These are phyloP conservation scores for Aciculoconidium aculeatum DNA, from an alignment of 805 yeast species.

Conservation along the genomic window DNA sequence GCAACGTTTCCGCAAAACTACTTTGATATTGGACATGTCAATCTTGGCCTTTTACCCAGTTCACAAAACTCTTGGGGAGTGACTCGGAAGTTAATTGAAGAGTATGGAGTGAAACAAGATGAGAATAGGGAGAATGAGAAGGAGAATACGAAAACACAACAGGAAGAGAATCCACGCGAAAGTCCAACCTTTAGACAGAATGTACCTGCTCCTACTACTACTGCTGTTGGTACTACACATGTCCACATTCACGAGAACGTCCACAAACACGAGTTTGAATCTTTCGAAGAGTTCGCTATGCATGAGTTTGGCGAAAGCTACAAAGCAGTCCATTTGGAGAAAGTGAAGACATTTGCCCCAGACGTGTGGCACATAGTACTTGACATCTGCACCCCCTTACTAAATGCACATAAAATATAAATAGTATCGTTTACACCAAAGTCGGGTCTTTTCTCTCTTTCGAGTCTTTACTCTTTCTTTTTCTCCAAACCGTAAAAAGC, in stretches of 20 bases:
- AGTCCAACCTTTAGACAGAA: too few species aligned
- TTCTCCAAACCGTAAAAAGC: too few species aligned
- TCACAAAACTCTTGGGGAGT: conserved; percentile 58
- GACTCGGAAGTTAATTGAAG: conserved; percentile 24
- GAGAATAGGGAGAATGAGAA: conserved; percentile 1
- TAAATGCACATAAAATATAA: too few species aligned
- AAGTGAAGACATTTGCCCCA: conserved; percentile 82
- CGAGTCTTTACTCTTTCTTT: too few species aligned
- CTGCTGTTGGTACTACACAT: too few species aligned
- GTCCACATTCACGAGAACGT: conserved; percentile 79
- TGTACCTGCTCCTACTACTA: too few species aligned
- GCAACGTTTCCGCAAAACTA: conserved; percentile 8
- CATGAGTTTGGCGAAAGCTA: conserved; percentile 6
- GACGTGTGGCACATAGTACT: conserved; percentile 73
- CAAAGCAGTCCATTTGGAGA: conserved; percentile 42
- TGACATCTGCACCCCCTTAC: too few species aligned
- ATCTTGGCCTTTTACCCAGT: conserved; percentile 73
- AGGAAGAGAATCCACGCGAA: too few species aligned
- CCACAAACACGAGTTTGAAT: conserved; percentile 34
- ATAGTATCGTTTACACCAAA: too few species aligned
- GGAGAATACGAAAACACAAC: too few species aligned
- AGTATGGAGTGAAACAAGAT: conserved; percentile 1
- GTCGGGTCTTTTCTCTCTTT: too few species aligned
- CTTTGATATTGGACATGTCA: conserved; percentile 50
- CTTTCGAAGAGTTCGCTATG: conserved; percentile 15